A percentile compares a stretch with the other conserved stretches of the same genome.
Evolutionary conservation across 257 asterid species (phyloP).

Genomic region (Solanum boliviense): DNA sequence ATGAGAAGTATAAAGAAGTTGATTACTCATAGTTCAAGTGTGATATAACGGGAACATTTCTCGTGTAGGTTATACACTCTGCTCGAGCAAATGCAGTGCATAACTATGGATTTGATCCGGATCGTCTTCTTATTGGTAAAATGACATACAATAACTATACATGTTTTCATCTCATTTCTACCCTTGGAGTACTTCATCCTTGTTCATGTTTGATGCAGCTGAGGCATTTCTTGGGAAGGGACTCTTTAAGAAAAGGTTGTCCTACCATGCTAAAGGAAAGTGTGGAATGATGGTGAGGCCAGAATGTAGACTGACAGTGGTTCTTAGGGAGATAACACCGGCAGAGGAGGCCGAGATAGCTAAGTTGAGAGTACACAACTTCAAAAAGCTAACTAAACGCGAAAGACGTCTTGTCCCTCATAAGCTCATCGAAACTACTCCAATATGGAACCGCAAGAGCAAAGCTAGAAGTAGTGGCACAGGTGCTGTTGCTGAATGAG

Average conservation of each 20-base stretch:
- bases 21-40: not conserved
- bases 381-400: conserved; percentile 57
- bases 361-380: conserved; percentile 67
- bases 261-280: conserved; percentile 65
- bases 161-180: not conserved
- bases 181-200: not conserved
- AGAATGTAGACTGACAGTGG: conserved; percentile 78
- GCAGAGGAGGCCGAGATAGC: conserved; percentile 93
- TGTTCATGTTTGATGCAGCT: conserved; percentile 27
- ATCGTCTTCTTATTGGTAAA: conserved; percentile 85
- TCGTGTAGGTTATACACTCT: conserved; percentile 72
- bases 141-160: not conserved
- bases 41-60: not conserved
- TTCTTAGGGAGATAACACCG: conserved; percentile 69
- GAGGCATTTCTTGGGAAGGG: conserved; percentile 97
- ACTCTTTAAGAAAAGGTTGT: conserved; percentile 50
- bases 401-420: conserved; percentile 84
- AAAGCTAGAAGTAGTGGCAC: conserved; percentile 22
- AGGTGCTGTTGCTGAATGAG: conserved; percentile 22
- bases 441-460: conserved; percentile 78
- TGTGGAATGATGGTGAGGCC: conserved; percentile 58
- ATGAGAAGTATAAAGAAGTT: not conserved
- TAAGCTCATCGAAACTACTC: conserved; percentile 76
- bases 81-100: conserved; percentile 91
- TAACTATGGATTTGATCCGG: conserved; percentile 66